Evolutionary conservation across 441 rosid species (phyloP).

Genomic region (Breynia disticha): DNA sequence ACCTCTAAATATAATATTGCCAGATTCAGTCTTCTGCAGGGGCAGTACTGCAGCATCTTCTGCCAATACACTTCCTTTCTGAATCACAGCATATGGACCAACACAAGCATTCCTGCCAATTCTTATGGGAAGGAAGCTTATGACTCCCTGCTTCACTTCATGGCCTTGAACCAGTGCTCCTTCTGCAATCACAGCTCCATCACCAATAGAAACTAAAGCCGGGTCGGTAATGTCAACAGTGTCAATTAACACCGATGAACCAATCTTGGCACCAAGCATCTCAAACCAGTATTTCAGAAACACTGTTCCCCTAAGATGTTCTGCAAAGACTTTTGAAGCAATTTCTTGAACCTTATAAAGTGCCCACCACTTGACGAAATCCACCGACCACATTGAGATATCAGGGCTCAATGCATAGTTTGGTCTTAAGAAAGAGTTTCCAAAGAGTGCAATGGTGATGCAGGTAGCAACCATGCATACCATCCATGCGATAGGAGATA

Average conservation of each 20-base stretch:
- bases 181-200: slow-evolving; percentile 58
- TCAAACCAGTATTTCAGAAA: slow-evolving; percentile 58
- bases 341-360: slow-evolving; percentile 57
- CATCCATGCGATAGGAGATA: slow-evolving; percentile 64
- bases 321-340: slow-evolving; percentile 54
- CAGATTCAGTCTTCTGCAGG: slow-evolving; percentile 43
- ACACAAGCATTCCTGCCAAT: slow-evolving; percentile 39
- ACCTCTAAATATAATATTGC: slow-evolving; percentile 22
- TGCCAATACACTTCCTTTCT: slow-evolving; percentile 44
- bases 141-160: slow-evolving; percentile 45
- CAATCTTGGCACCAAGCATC: slow-evolving; percentile 62
- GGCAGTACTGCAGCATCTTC: slow-evolving; percentile 42
- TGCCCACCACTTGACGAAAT: slow-evolving; percentile 71
- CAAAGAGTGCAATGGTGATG: slow-evolving; percentile 34
- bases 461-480: slow-evolving; percentile 41
- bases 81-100: slow-evolving; percentile 60
- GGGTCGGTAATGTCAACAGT: slow-evolving; percentile 56
- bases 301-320: slow-evolving; percentile 52
- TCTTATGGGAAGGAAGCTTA: slow-evolving; percentile 44
- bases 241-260: slow-evolving; percentile 52
- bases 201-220: slow-evolving; percentile 51
- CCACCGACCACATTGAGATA: slow-evolving; percentile 47
- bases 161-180: slow-evolving; percentile 63
- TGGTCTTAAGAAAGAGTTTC: slow-evolving; percentile 54
- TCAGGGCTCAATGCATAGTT: slow-evolving; percentile 46